Evolutionary conservation across 805 yeast genomes (phyloP).

Genomic region (Candida glaebosa): DNA sequence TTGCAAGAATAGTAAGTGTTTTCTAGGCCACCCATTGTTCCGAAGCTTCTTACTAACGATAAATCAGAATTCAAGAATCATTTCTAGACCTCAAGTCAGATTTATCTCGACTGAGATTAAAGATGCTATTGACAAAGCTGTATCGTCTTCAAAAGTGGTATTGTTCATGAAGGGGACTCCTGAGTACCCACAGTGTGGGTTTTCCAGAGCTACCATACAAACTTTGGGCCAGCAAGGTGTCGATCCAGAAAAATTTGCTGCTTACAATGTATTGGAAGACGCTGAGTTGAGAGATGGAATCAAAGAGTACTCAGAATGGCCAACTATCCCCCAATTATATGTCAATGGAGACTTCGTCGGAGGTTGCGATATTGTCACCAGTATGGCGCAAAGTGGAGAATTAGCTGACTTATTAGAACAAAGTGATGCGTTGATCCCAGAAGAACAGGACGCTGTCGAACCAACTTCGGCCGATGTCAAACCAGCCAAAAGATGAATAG

Average conservation of each 20-base stretch:
- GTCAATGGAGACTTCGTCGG: slow-evolving; percentile 91
- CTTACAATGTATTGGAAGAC: slow-evolving; percentile 94
- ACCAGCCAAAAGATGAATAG: slow-evolving; percentile 28
- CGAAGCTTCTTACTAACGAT: background rate
- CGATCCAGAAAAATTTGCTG: slow-evolving; percentile 94
- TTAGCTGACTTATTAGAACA: slow-evolving; percentile 78
- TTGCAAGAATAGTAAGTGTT: slow-evolving; percentile 7
- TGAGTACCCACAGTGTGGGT: slow-evolving; percentile 96
- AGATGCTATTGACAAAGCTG: slow-evolving; percentile 82
- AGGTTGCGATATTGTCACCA: slow-evolving; percentile 92
- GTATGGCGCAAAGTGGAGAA: slow-evolving; percentile 92
- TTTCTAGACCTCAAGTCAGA: slow-evolving; percentile 23
- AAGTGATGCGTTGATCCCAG: slow-evolving; percentile 76
- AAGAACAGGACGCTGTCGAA: slow-evolving; percentile 48
- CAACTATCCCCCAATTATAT: slow-evolving; percentile 95
- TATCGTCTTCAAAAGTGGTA: slow-evolving; percentile 88
- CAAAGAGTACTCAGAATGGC: slow-evolving; percentile 96
- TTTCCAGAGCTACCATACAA: slow-evolving; percentile 91
- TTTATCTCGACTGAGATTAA: slow-evolving; percentile 74
- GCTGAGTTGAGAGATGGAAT: slow-evolving; percentile 91
- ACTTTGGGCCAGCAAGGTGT: slow-evolving; percentile 95
- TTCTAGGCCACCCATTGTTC: background rate
- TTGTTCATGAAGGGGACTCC: slow-evolving; percentile 99
- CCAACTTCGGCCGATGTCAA: slow-evolving; percentile 27
- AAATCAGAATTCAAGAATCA: slow-evolving; percentile 1